Conservation (phyloP, 148 eudicot genomes). For the Rhododendron griersonianum region DNA sequence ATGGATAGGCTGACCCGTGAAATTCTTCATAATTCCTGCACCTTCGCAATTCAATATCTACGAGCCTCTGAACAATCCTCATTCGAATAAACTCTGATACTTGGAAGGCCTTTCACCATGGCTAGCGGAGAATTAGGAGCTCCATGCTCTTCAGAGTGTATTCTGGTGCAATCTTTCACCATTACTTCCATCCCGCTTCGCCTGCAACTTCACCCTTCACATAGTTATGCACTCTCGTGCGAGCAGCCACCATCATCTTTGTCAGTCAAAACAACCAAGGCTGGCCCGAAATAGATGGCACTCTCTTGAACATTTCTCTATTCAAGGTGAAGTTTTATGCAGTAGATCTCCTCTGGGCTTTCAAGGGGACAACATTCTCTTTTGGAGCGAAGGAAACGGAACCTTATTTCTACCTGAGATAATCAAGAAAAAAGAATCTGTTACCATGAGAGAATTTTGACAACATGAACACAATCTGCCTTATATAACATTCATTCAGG, state of each 20-base stretch:
- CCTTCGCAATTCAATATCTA: neutral
- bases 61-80: neutral
- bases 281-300: neutral
- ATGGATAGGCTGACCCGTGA: neutral
- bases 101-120: no score
- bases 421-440: neutral
- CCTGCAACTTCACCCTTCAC: neutral
- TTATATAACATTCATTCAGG: neutral
- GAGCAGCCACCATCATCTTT: neutral
- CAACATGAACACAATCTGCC: neutral
- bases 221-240: neutral
- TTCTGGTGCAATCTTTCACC: neutral
- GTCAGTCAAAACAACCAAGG: neutral
- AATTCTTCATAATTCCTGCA: neutral
- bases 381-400: neutral
- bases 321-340: neutral
- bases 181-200: neutral
- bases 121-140: neutral
- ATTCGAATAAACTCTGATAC: neutral
- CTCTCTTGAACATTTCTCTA: neutral
- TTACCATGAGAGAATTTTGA: neutral
- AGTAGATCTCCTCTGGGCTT: neutral
- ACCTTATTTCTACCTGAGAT: neutral
- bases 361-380: neutral
- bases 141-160: neutral